phyloP scores from a whole-genome alignment of 768 basidiomycete genomes.

The Dioszegia hungarica region DNA sequence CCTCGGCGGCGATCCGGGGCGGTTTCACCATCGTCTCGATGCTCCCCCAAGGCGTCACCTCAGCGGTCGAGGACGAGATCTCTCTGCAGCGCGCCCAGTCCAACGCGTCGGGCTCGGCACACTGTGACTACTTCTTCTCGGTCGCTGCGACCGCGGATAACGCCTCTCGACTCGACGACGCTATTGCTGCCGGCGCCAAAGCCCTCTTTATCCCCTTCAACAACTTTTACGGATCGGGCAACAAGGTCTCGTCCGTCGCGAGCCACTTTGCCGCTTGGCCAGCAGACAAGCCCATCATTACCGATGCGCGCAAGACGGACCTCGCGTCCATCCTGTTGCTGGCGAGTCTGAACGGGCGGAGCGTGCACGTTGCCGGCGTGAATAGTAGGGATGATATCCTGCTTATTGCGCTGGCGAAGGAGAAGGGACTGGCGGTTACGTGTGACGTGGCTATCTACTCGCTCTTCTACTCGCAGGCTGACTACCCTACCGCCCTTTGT shows the following conservation, averaged over 20 bases:
- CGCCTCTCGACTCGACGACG: conserved; percentile 57
- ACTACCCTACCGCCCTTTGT: conserved; percentile 62
- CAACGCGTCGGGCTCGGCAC: conserved; percentile 62
- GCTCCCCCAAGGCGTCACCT: conserved; percentile 63
- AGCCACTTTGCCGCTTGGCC: conserved; percentile 89
- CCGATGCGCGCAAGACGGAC: conserved; percentile 85
- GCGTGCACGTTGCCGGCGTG: conserved; percentile 86
- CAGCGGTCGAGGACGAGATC: conserved; percentile 62
- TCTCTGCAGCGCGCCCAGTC: conserved; percentile 66
- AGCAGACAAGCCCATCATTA: conserved; percentile 82
- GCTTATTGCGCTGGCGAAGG: conserved; percentile 89
- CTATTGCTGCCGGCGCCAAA: conserved; percentile 72
- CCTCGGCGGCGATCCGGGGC: conserved; percentile 75
- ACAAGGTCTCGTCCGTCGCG: conserved; percentile 69
- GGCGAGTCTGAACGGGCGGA: conserved; percentile 84
- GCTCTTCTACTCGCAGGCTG: conserved; percentile 75
- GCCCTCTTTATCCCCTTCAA: conserved; percentile 80
- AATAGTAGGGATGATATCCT: conserved; percentile 78
- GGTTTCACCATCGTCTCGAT: conserved; percentile 85
- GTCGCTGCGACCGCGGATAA: conserved; percentile 71
- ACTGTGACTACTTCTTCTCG: conserved; percentile 82
- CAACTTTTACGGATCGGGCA: conserved; percentile 46
- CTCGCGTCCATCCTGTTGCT: conserved; percentile 88
- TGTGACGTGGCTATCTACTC: conserved; percentile 92
- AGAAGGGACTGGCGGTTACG: conserved; percentile 85